A percentile compares a stretch with the other conserved stretches of the same genome.
Evolutionary conservation across 331 rosid species (phyloP).

Genomic region (Acacia pycnantha): DNA sequence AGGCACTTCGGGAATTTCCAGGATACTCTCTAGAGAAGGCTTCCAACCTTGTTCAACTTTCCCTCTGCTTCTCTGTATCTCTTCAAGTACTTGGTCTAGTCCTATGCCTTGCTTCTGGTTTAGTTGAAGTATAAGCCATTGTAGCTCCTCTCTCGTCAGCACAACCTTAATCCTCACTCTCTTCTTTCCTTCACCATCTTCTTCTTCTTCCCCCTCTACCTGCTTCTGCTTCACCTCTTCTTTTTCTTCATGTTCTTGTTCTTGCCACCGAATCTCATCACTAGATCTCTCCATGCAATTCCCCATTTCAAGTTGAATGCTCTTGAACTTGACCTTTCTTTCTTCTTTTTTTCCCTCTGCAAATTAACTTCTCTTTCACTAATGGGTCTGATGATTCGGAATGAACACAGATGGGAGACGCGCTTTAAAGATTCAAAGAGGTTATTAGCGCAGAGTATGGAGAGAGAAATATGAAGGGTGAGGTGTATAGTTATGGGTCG

Average conservation of each 20-base stretch:
- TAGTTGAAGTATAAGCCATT: constrained; percentile 67
- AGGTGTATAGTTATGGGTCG: constrained; percentile 3
- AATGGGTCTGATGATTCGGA: not conserved
- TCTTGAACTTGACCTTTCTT: not conserved
- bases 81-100: constrained; percentile 53
- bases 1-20: constrained; percentile 69
- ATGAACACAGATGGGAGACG: not conserved
- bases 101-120: constrained; percentile 47
- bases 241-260: not conserved
- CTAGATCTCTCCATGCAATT: constrained; percentile 64
- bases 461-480: not conserved
- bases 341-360: not conserved
- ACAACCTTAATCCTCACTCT: constrained; percentile 65
- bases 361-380: not conserved
- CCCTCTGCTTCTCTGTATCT: constrained; percentile 56
- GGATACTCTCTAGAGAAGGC: constrained; percentile 79
- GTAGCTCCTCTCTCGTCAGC: constrained; percentile 73
- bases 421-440: not conserved
- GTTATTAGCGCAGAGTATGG: not conserved
- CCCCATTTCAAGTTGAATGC: constrained; percentile 47
- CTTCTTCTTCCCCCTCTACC: not conserved
- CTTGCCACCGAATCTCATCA: constrained; percentile 11
- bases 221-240: constrained; percentile 25
- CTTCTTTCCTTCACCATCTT: constrained; percentile 14
- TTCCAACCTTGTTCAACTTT: constrained; percentile 51